phyloP scores from a whole-genome alignment of 306 rosid genomes.

The Dicorynia guianensis region DNA sequence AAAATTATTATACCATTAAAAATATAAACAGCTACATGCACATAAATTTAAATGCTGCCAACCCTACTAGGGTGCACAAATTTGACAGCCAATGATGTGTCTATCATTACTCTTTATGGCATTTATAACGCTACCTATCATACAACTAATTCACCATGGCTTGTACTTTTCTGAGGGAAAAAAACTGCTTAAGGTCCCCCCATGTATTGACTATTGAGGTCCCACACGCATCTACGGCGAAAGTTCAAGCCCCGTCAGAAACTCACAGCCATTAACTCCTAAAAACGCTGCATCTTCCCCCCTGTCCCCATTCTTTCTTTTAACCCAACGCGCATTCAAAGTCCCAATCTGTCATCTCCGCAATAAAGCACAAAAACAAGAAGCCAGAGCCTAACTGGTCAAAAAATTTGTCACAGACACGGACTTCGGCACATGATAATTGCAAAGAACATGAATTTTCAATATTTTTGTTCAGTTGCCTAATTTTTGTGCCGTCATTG shows the following conservation, averaged over 20 bases:
- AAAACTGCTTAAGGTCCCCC: too few species aligned
- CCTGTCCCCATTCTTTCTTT: neutral
- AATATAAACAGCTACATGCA: too few species aligned
- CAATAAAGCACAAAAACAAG: neutral
- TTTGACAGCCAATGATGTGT: too few species aligned
- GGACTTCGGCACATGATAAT: constrained; percentile 24
- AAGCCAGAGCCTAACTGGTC: constrained; percentile 29
- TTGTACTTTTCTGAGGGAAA: too few species aligned
- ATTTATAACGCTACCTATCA: too few species aligned
- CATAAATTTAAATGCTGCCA: too few species aligned
- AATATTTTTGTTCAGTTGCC: neutral
- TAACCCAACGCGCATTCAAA: constrained; percentile 41
- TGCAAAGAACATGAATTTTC: neutral
- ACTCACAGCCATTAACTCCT: neutral
- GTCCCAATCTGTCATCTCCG: neutral
- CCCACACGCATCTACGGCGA: constrained; percentile 30
- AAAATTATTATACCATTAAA: too few species aligned
- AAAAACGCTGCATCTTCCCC: constrained; percentile 7
- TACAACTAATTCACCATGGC: too few species aligned
- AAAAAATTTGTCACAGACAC: constrained; percentile 37
- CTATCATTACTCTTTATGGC: too few species aligned
- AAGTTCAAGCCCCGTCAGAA: constrained; percentile 24
- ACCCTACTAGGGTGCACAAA: too few species aligned
- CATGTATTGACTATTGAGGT: too few species aligned
- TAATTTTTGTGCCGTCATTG: neutral